phyloP scores from a whole-genome alignment of 2,329 filamentous ascomycete species.

The Beauveria sp. region DNA sequence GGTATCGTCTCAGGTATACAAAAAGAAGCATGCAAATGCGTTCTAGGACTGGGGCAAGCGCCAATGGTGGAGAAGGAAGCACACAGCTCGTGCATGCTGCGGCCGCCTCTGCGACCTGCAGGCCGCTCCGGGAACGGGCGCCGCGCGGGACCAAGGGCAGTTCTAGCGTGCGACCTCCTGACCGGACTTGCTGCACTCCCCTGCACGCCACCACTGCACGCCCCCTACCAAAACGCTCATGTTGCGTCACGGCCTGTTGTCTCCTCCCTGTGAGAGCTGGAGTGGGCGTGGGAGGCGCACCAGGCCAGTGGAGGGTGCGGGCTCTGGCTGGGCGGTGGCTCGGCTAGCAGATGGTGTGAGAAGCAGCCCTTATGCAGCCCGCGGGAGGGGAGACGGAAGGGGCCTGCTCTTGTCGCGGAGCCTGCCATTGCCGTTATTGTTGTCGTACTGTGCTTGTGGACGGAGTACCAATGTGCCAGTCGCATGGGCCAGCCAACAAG shows the following conservation, averaged over 20 bases:
- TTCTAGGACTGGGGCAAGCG: conserved; percentile 7
- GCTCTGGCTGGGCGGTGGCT: neutral
- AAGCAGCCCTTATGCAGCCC: conserved; percentile 3
- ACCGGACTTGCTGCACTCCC: conserved; percentile 15
- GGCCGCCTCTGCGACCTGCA: conserved; percentile 31
- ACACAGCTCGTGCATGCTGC: conserved; percentile 29
- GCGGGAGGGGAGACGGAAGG: conserved; percentile 7
- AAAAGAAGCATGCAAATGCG: neutral
- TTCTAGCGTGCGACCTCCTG: conserved; percentile 17
- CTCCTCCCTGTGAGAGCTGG: conserved; percentile 2
- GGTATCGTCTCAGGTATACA: neutral
- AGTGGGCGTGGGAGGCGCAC: conserved; percentile 1
- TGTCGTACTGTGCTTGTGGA: neutral
- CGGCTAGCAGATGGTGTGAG: conserved; percentile 8
- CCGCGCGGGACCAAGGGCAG: conserved; percentile 24
- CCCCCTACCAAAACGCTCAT: conserved; percentile 8
- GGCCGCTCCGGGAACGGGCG: conserved; percentile 25
- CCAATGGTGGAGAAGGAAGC: conserved; percentile 14
- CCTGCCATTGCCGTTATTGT: neutral
- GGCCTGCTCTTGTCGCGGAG: neutral
- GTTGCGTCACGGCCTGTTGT: conserved; percentile 9
- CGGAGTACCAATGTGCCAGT: neutral
- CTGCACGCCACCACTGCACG: neutral
- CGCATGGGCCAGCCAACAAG: conserved; percentile 3
- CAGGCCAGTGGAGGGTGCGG: neutral